Base-by-base conservation (phyloP, 2,329 filamentous ascomycete genomes). In the Cryphonectria nitschkei region DNA sequence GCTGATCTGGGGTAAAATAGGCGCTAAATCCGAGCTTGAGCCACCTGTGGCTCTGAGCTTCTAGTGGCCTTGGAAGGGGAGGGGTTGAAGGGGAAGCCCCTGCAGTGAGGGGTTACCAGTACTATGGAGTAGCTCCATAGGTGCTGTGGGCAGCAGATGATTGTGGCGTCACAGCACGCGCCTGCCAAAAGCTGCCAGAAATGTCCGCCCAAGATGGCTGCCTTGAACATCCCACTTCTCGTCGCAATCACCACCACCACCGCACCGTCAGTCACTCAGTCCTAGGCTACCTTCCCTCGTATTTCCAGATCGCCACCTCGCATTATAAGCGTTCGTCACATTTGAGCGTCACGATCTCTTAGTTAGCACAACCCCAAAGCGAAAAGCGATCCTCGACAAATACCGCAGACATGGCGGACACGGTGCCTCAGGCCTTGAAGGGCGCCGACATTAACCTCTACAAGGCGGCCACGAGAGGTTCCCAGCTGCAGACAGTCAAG, bases 401-500 rank as follows among this genome's bases (percentile, higher is more conserved):
- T n/a, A 11, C n/a, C 19, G 56, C 68, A 64, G 82, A 70, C 74
- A 97, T 97, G 95, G 89, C 93, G 65, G 86, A 88, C 76, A 84
- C 85, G 69, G 84, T 95, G 70, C 94, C 94, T 22, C 84, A 87
- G 46, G 88, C 88, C 77, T 86, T 99, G 77, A 94, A 92, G 83
- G 85, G 90, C 70, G 90, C 93, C 72, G 94, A 97, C 79, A 89
- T 97, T 78, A 90, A 89, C 74, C 77, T 81, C 67, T 80, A 75
- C 75, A 93, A 94, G 72, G 98, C 97, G 80, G 90, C 95, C 73
- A 87, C 91, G 68, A 90, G 95, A 77, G 95, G 94, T 46, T 88
- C 89, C 50, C 95, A 99, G 83, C 88, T 99, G 65, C 92, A 95
- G 79, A 87, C 87, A 71, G 89, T 90, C 78, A 96, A 95, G 81